These are phyloP conservation scores for Coniochaeta prunicola DNA, from an alignment of 2,329 filamentous ascomycete species.

Conservation along the genomic window DNA sequence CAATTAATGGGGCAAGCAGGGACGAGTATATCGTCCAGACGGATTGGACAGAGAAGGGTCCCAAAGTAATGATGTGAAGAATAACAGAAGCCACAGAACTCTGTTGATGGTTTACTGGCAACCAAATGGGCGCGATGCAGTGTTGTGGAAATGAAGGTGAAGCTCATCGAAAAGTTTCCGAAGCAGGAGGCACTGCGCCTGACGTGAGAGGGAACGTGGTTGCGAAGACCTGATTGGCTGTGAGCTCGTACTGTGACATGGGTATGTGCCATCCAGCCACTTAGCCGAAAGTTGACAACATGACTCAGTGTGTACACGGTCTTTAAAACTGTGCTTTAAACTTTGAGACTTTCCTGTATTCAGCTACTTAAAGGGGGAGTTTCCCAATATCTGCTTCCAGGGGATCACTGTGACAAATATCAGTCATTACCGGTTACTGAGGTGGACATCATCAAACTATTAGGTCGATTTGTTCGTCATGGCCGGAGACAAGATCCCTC, in stretches of 20 bases:
- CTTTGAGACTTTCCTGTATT: no score
- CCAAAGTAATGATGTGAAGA: background rate
- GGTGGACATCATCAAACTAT: background rate
- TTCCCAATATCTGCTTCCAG: no score
- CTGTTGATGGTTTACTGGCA: background rate
- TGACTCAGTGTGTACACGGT: background rate
- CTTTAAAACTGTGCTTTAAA: background rate
- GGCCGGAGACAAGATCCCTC: slow-evolving; percentile 41
- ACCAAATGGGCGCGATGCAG: background rate
- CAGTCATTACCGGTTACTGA: background rate
- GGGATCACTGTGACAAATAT: no score
- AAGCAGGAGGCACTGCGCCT: background rate
- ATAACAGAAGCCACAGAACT: background rate
- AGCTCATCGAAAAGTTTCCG: background rate
- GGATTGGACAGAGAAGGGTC: background rate
- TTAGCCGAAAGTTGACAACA: background rate
- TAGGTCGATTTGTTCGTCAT: no score
- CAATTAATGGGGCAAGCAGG: background rate
- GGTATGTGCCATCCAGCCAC: background rate
- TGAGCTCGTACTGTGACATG: background rate
- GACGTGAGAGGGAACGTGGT: background rate
- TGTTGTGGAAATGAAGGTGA: background rate
- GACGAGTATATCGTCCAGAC: background rate
- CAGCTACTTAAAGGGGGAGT: no score
- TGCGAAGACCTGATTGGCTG: background rate